Evolutionary conservation across 495 filamentous ascomycete species (phyloP), one percentile per base, ranked within the genome.

Genomic region (Penicillium malachiteum): DNA sequence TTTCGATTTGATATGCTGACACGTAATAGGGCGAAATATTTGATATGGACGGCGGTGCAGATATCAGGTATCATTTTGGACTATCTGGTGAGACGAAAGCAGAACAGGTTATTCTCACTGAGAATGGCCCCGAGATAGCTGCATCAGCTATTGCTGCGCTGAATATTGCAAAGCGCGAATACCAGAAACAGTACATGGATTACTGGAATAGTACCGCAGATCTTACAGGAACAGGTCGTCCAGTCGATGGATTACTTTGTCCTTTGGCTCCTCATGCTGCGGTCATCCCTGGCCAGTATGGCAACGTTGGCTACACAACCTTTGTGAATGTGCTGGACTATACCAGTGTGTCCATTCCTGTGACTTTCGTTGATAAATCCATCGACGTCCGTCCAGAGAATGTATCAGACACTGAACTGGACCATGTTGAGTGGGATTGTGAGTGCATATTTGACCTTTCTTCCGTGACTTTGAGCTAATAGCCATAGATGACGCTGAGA

Each of bases 171-270:
- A 81, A 84, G 56, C 76, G 85, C 9, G 71, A 81, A 42, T 78
- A 79, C 49, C 81, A 84, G 65, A 86, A 85, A 60, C 74, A 78
- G 42, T 87, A 88, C 57, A 77, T 85, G 77, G 84, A 86, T 33
- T 88, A 87, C 68, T 89, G 86, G 86, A 84, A 87, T 58, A 79
- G 68, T 41, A 89, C 85, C 0, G 69, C 67, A 1, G 58, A 72
- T 17, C 34, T 71, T 13, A 87, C 82, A 1, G 73, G 75, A 9
- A 87, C 81, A 2, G 84, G 83, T 11, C 70, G 82, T 35, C 82
- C 83, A 0, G 78, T 81, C 11, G 82, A 85, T 54, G 82, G 73
- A 18, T 34, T 85, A 3, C 74, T 85, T 33, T 71, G 71, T 57
- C 72, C 80, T 13, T 40, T 69, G 31, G 76, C 76, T 16, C 67